Base-by-base conservation (phyloP, 768 basidiomycete genomes). In the Mycena chlorophos region DNA sequence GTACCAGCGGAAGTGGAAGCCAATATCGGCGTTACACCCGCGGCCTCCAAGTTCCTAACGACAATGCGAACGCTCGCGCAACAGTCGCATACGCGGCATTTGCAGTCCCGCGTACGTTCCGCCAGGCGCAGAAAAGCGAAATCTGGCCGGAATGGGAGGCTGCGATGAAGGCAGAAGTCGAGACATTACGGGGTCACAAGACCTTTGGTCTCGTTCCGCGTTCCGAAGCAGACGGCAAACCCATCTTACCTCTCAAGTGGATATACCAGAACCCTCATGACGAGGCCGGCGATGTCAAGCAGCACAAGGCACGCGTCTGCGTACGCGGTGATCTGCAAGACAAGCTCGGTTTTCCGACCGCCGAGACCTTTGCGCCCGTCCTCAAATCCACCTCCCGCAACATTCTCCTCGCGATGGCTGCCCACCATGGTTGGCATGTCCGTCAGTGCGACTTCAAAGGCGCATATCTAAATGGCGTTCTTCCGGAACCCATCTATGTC, bases 241-340 rank as follows among this genome's bases (percentile, higher is more conserved):
- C 40, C 3, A 22, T 53, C 25, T 27, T 78, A 14, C 68, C 70
- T 4, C 63, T 57, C 40, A 66, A 67, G 6, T 68, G 68, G 68
- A 67, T 70, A 10, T 69, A 59, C 57, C 39, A 52, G 14, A 43
- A 61, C 37, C 71, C 69, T 49, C 38, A 47, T 25, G 60, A 70
- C 46, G 53, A 40, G 22, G 45, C 34, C 20, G 57, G 57, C n/a
- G 37, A 57, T n/a, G 20, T 57, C 34, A 47, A 48, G 16, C 30
- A 53, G 22, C 29, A 8, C 54, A 55, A 60, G 55, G 67, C 65
- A 1, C 52, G 69, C 42, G 63, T 80, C 5, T 73, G 78, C 1
- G 73, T 74, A 1, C 63, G 71, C 45, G 71, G 78, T 0, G 75
- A 70, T 63, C 54, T 65, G 0, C 79, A 80, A 58, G 54, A 66